A percentile compares a stretch with the other conserved stretches of the same genome.
These are phyloP conservation scores for Geotrichum phurueaensis DNA, from an alignment of 1,139 yeast species.

Conservation along the genomic window DNA sequence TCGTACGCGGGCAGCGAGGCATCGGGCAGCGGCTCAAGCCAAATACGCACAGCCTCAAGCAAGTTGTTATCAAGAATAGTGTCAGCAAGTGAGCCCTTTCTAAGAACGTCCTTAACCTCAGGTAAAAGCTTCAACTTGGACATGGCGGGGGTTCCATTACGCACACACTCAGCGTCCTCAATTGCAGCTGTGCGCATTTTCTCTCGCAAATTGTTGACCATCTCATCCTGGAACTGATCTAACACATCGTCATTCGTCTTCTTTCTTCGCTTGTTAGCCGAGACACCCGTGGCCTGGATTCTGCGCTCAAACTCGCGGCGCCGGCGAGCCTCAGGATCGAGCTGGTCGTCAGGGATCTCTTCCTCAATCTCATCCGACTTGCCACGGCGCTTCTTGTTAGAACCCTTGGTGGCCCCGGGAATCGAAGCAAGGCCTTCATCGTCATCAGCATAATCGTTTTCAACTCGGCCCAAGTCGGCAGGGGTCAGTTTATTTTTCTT, in stretches of 20 bases:
- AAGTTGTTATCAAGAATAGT: slow-evolving; percentile 90
- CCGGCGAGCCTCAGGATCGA: slow-evolving; percentile 46
- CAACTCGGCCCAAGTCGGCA: slow-evolving; percentile 24
- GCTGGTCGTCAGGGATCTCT: slow-evolving; percentile 32
- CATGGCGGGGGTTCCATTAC: slow-evolving; percentile 65
- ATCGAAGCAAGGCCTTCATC: not conserved
- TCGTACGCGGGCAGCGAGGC: slow-evolving; percentile 95
- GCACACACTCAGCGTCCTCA: slow-evolving; percentile 76
- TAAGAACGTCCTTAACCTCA: slow-evolving; percentile 67
- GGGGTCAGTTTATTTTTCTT: slow-evolving; percentile 23
- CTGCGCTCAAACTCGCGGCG: slow-evolving; percentile 76
- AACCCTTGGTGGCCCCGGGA: slow-evolving; percentile 5
- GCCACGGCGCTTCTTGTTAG: slow-evolving; percentile 22
- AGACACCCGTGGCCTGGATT: slow-evolving; percentile 70
- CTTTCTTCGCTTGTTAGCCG: slow-evolving; percentile 41
- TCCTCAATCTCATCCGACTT: slow-evolving; percentile 24
- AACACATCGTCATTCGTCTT: slow-evolving; percentile 82
- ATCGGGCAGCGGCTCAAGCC: slow-evolving; percentile 98
- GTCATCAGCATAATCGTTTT: slow-evolving; percentile 32
- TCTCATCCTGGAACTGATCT: slow-evolving; percentile 92
- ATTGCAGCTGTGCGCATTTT: slow-evolving; percentile 93
- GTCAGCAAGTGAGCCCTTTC: slow-evolving; percentile 78
- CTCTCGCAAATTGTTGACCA: slow-evolving; percentile 72
- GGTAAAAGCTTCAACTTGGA: slow-evolving; percentile 78
- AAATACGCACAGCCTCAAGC: slow-evolving; percentile 86